phyloP scores from a whole-genome alignment of 139 green algal genomes.

The Medakamo hakoo region DNA sequence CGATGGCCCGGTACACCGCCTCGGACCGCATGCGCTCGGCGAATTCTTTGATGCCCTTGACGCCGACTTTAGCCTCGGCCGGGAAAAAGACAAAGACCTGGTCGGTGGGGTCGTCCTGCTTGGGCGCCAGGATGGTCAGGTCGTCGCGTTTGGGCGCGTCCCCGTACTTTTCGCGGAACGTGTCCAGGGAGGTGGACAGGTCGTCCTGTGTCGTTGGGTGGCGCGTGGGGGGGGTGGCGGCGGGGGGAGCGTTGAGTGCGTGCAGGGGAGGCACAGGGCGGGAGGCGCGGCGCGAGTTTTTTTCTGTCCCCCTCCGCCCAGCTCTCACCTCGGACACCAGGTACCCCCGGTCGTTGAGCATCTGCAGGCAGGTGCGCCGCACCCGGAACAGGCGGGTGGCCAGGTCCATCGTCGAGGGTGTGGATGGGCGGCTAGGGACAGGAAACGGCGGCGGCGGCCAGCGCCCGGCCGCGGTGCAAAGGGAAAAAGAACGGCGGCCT shows the following conservation, averaged over 20 bases:
- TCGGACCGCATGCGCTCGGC: conserved; percentile 81
- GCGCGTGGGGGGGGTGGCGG: not conserved
- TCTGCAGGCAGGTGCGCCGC: conserved; percentile 66
- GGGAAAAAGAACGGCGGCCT: no score
- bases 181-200: conserved; percentile 44
- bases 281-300: no score
- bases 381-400: conserved; percentile 51
- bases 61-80: conserved; percentile 80
- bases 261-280: not conserved
- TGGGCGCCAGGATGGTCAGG: conserved; percentile 61
- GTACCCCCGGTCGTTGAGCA: conserved; percentile 83
- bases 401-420: conserved; percentile 44
- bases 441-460: no score
- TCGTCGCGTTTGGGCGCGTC: conserved; percentile 60
- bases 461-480: no score
- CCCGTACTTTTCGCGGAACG: conserved; percentile 62
- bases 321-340: conserved; percentile 48
- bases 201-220: conserved; percentile 41
- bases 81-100: conserved; percentile 97
- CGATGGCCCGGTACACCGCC: conserved; percentile 59
- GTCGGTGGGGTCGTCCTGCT: conserved; percentile 23
- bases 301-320: not conserved
- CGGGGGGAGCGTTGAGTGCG: not conserved
- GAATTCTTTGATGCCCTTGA: conserved; percentile 88
- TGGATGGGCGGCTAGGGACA: no score